Conservation (phyloP, 208 protist species). For the Leishmania tarentolae region DNA sequence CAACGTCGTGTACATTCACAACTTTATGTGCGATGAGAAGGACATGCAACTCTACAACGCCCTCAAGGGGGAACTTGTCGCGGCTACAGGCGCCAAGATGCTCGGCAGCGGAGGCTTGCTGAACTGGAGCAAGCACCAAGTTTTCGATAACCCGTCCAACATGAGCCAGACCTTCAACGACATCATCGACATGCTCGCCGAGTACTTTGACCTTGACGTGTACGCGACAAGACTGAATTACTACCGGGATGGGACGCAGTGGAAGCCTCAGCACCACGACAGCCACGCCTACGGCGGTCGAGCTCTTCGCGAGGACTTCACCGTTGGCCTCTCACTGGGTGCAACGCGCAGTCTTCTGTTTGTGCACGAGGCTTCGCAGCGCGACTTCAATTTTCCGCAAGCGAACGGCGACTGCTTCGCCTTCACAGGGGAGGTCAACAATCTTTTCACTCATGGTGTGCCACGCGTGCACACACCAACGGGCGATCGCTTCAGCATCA, state of each 20-base stretch:
- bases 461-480: constrained; percentile 70
- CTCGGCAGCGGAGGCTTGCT: constrained; percentile 67
- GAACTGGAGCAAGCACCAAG: constrained; percentile 92
- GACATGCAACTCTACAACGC: constrained; percentile 68
- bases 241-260: constrained; percentile 90
- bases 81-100: constrained; percentile 64
- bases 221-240: constrained; percentile 93
- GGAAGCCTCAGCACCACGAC: constrained; percentile 95
- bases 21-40: constrained; percentile 67
- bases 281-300: constrained; percentile 90
- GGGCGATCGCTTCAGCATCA: constrained; percentile 90
- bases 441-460: constrained; percentile 89
- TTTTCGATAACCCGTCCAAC: constrained; percentile 89
- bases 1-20: constrained; percentile 87
- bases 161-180: constrained; percentile 86
- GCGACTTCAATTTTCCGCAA: constrained; percentile 92
- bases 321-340: constrained; percentile 89
- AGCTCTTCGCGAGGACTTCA: constrained; percentile 88
- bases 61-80: constrained; percentile 75
- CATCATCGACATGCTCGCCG: constrained; percentile 83
- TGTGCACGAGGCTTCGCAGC: constrained; percentile 81
- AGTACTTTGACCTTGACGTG: constrained; percentile 92
- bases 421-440: constrained; percentile 91
- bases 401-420: constrained; percentile 93
- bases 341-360: constrained; percentile 85